Base-by-base conservation (phyloP, 192 early-diverging fungal genomes). In the Phycomyces nitens region DNA sequence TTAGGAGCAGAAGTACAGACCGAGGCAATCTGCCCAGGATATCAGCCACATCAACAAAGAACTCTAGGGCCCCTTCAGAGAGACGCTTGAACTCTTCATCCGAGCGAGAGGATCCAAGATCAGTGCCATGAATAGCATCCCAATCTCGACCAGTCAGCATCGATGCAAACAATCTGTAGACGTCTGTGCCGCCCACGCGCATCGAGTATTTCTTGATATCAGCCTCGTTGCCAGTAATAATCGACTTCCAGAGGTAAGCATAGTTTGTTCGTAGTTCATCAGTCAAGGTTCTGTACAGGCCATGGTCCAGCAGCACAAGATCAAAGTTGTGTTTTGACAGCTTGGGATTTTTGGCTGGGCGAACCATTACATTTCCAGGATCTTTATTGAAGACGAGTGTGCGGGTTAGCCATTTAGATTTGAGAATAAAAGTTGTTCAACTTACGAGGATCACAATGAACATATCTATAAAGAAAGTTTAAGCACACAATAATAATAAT, bases 141-240 rank as follows among this genome's bases (percentile, higher is more conserved):
- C 94, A 94, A 53, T 85, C 81, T 34, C 92, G 87, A 3, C 94
- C 95, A 0, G 94, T 95, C 44, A 98, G 68, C 68, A 98, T 93
- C 23, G 80, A 87, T 0, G 95, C 88, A 63, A 98, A 95, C 22
- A 98, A 68, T 9, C 82, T 69, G 78, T 98, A 93, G 12, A 88
- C 79, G 64, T 92, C 88, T 15, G 92, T 89, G 43, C 64, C 90
- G 40, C 84, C 76, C 54, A 95, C 78, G 54, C 67, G 64, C 29
- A 83, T 72, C 23, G 85, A 79, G 65, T 88, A 89, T 49, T 84
- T 56, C 42, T 81, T 70, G 69, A 96, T 95, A 57, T 76, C 84
- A 1, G 73, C 64, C 56, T 89, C 88, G 65, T 95, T 82, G 15
- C 92, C 92, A 22, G 76, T 70, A 71, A 96, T 89, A 44, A 95